phyloP scores from a whole-genome alignment of 2,329 filamentous ascomycete species.

The Hyphodiscus sp. region DNA sequence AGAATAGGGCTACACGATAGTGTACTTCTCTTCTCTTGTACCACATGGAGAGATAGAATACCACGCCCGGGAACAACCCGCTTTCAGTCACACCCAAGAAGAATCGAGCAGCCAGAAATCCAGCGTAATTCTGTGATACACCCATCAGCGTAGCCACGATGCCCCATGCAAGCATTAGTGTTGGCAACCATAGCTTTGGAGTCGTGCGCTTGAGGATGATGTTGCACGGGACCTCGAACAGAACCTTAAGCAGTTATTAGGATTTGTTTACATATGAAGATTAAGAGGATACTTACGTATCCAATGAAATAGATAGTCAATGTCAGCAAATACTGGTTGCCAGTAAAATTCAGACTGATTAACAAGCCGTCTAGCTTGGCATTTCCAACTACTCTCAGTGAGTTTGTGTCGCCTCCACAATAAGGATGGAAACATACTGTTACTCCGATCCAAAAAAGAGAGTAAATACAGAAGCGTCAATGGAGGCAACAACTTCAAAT shows the following conservation, averaged over 20 bases:
- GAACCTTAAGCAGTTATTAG: constrained; percentile 25
- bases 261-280: neutral
- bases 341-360: constrained; percentile 46
- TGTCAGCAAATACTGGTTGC: constrained; percentile 58
- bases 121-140: constrained; percentile 42
- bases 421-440: constrained; percentile 37
- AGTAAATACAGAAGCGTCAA: constrained; percentile 49
- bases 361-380: constrained; percentile 50
- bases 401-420: neutral
- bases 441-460: constrained; percentile 51
- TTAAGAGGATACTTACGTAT: constrained; percentile 33
- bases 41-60: constrained; percentile 45
- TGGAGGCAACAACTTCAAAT: constrained; percentile 44
- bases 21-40: constrained; percentile 49
- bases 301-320: constrained; percentile 61
- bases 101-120: constrained; percentile 47
- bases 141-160: constrained; percentile 47
- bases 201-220: constrained; percentile 56
- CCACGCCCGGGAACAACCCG: constrained; percentile 47
- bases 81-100: constrained; percentile 50
- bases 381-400: constrained; percentile 46
- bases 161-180: constrained; percentile 50
- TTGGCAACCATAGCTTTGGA: constrained; percentile 50
- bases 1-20: constrained; percentile 50
- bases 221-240: constrained; percentile 58